These are phyloP conservation scores for Penicillium cataractarum DNA, from an alignment of 495 filamentous ascomycete species.

Conservation along the genomic window DNA sequence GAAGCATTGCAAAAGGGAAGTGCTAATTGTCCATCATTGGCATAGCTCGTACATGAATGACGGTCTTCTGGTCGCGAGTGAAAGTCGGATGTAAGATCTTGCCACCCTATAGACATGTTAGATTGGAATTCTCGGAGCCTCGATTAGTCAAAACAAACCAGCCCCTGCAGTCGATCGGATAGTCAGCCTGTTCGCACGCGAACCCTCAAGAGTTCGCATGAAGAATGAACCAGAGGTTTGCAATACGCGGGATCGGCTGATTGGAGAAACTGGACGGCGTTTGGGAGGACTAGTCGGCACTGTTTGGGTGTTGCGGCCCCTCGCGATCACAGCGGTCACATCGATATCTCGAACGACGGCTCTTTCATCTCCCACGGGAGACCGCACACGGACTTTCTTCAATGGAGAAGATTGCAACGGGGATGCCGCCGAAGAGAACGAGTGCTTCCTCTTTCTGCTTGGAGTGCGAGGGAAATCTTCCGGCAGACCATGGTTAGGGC, in stretches of 20 bases:
- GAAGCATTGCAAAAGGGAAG: slow-evolving; percentile 78
- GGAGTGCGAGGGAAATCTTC: slow-evolving; percentile 41
- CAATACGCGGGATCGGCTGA: slow-evolving; percentile 48
- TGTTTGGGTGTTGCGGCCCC: slow-evolving; percentile 13
- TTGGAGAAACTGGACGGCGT: slow-evolving; percentile 37
- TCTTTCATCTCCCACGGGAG: slow-evolving; percentile 38
- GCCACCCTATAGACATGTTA: slow-evolving; percentile 60
- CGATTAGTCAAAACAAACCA: slow-evolving; percentile 33
- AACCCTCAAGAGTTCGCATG: slow-evolving; percentile 46
- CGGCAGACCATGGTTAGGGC: slow-evolving; percentile 31
- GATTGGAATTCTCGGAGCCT: not conserved
- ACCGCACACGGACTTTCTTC: slow-evolving; percentile 43
- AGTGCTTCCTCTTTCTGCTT: slow-evolving; percentile 48
- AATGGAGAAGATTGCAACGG: slow-evolving; percentile 61
- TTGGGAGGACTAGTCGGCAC: slow-evolving; percentile 24
- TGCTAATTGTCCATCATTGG: slow-evolving; percentile 55
- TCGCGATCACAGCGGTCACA: slow-evolving; percentile 15
- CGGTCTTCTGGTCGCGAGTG: slow-evolving; percentile 67
- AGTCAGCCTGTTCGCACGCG: slow-evolving; percentile 39
- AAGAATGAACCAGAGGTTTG: slow-evolving; percentile 43
- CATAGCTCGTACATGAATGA: slow-evolving; percentile 58
- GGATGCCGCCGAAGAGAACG: slow-evolving; percentile 51
- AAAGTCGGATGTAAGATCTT: slow-evolving; percentile 72
- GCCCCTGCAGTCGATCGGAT: slow-evolving; percentile 47
- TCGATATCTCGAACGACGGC: slow-evolving; percentile 38